Evolutionary conservation across 768 basidiomycete species (phyloP).

Genomic region (Gloeostereum incarnatum): DNA sequence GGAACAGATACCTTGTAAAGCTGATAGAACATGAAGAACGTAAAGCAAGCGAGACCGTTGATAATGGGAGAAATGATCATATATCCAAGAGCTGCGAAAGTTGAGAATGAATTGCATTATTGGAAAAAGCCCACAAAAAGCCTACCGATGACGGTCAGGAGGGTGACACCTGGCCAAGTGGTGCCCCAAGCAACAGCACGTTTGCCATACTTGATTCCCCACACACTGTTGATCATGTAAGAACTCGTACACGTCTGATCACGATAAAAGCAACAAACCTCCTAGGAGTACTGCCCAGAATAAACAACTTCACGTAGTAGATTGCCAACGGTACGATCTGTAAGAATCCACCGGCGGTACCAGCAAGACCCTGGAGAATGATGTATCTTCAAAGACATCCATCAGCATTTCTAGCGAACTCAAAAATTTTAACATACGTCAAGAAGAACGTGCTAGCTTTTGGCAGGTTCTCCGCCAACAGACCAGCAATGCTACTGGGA

Average conservation of each 20-base stretch:
- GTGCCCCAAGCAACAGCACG: constrained; percentile 70
- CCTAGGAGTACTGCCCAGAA: constrained; percentile 85
- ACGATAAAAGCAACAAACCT: no score
- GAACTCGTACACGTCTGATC: no score
- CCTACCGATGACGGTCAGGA: constrained; percentile 78
- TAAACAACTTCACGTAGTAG: constrained; percentile 85
- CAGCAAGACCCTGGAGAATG: constrained; percentile 73
- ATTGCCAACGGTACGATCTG: constrained; percentile 65
- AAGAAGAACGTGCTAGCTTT: constrained; percentile 85
- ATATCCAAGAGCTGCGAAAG: constrained; percentile 55
- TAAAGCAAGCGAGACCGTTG: constrained; percentile 76
- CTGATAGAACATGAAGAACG: constrained; percentile 79
- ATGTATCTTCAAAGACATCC: constrained; percentile 42
- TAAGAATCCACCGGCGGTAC: constrained; percentile 72
- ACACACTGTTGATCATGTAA: no score
- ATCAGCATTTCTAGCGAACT: neutral
- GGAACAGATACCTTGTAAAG: constrained; percentile 84
- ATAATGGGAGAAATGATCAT: constrained; percentile 89
- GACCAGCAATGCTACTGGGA: constrained; percentile 57
- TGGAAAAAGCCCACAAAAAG: constrained; percentile 7
- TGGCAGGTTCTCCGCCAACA: constrained; percentile 76
- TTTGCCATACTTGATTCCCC: constrained; percentile 70
- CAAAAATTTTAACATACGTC: constrained; percentile 40
- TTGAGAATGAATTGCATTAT: constrained; percentile 2
- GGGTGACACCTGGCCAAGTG: constrained; percentile 60